Evolutionary conservation across 2,329 filamentous ascomycete genomes (phyloP), one percentile per base, ranked within the genome.

Genomic region (Macrophomina phaseolina): DNA sequence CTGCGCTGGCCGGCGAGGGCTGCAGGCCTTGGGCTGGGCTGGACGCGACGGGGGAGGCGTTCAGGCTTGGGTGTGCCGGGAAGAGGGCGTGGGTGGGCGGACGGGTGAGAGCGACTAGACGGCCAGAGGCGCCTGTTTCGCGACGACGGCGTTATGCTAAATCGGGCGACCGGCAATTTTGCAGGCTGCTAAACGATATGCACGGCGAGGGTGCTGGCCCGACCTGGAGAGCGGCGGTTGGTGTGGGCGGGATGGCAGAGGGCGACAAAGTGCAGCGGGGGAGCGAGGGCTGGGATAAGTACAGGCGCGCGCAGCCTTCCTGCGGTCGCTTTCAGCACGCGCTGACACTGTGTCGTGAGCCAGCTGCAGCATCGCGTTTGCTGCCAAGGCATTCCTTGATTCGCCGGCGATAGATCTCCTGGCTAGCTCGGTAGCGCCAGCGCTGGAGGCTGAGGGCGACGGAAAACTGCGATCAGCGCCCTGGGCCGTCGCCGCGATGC

Each of bases 111-210:
- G 55, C 53, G 53, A 7, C 14, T 23, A 23, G 61, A 40, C 34
- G 61, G 58, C 12, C 45, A 53, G 61, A 52, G 34, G 48, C 34
- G 48, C 61, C 49, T 64, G 48, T 64, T 64, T 53, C 61, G 61
- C 53, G 61, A 64, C 61, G 61, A 64, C 61, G 61, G 61, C 48
- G 48, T 53, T 64, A 52, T 64, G 49, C 61, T 64, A n/a, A 42
- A 64, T 64, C 61, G 61, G 61, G 61, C 48, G 36, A 30, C 46
- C 34, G 48, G 61, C 61, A 64, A 64, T 64, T 64, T 58, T 62
- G 58, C 58, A 36, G 45, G 58, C 42, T 62, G 58, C 58, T 62
- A 62, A 38, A 49, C 58, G 58, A 62, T 48, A 48, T 48, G 56
- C 56, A 40, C 40, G 14, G 40, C 53, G 53, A 46, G 28, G 42